Conservation (phyloP, 2,329 filamentous ascomycete species). For the Verruconis gallopava region DNA sequence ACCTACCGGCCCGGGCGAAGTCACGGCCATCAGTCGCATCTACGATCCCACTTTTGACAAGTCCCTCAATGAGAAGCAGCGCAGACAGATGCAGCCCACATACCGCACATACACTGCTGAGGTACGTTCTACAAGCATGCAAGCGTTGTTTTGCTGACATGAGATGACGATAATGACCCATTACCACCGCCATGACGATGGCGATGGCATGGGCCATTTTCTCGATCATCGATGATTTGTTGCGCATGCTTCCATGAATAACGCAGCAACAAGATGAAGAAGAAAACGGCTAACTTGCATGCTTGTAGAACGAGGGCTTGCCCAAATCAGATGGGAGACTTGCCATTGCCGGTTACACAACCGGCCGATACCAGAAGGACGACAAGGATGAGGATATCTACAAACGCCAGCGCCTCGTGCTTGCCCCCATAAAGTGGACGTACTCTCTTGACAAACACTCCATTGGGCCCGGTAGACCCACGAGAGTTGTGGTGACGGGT, state of each 20-base stretch:
- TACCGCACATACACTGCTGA: constrained; percentile 39
- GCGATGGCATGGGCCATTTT: too few species aligned
- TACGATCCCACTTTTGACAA: constrained; percentile 53
- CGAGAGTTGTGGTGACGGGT: constrained; percentile 86
- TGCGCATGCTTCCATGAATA: too few species aligned
- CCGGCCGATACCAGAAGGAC: constrained; percentile 38
- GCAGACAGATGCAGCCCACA: constrained; percentile 35
- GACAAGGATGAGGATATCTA: constrained; percentile 30
- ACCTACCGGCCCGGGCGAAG: constrained; percentile 35
- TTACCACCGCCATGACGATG: not conserved
- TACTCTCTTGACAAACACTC: constrained; percentile 80
- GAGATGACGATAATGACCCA: constrained; percentile 2
- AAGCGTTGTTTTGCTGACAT: constrained; percentile 10
- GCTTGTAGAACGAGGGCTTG: constrained; percentile 61
- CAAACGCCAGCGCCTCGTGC: constrained; percentile 30
- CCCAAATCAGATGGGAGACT: constrained; percentile 73
- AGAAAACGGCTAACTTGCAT: constrained; percentile 13
- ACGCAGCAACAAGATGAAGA: too few species aligned
- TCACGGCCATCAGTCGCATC: constrained; percentile 44
- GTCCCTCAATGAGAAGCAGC: constrained; percentile 43
- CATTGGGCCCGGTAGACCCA: constrained; percentile 76
- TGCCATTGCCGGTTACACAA: constrained; percentile 47
- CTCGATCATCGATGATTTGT: too few species aligned
- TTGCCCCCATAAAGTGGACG: not conserved
- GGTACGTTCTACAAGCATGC: constrained; percentile 18